phyloP scores from a whole-genome alignment of 83 land plant species.

The Picea abies region DNA sequence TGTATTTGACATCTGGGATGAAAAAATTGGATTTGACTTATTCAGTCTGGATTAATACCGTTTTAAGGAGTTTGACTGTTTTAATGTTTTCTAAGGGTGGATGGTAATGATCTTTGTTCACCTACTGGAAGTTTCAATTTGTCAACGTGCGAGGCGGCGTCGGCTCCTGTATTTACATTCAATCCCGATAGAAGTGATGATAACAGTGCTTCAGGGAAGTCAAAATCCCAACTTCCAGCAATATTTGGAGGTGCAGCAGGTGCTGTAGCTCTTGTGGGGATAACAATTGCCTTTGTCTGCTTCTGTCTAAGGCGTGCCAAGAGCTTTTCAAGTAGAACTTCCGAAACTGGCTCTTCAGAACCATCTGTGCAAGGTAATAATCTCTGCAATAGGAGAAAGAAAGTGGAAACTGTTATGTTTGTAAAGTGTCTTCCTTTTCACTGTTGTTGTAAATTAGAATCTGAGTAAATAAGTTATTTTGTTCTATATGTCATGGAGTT shows the following conservation, averaged over 20 bases:
- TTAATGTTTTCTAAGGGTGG: conserved; percentile 12
- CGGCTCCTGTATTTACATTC: background rate
- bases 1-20: background rate
- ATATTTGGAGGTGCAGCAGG: conserved; percentile 38
- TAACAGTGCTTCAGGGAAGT: background rate
- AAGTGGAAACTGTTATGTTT: background rate
- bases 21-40: background rate
- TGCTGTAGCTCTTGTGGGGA: conserved; percentile 24
- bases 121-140: conserved; percentile 14
- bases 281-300: conserved; percentile 32
- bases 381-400: background rate
- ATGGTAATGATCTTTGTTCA: conserved; percentile 16
- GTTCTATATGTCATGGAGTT: background rate
- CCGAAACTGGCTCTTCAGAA: conserved; percentile 66
- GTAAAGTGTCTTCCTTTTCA: background rate
- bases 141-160: background rate
- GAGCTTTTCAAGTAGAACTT: conserved; percentile 33
- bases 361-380: conserved; percentile 46
- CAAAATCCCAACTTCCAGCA: conserved; percentile 19
- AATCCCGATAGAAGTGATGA: background rate
- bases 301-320: conserved; percentile 22
- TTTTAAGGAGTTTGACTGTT: background rate
- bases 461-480: background rate
- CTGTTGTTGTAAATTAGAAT: background rate
- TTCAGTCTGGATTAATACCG: background rate